Percentiles rank a stretch among this genome's conserved stretches.
These are phyloP conservation scores for Massarina eburnea DNA, from an alignment of 2,329 filamentous ascomycete genomes.

Conservation along the genomic window DNA sequence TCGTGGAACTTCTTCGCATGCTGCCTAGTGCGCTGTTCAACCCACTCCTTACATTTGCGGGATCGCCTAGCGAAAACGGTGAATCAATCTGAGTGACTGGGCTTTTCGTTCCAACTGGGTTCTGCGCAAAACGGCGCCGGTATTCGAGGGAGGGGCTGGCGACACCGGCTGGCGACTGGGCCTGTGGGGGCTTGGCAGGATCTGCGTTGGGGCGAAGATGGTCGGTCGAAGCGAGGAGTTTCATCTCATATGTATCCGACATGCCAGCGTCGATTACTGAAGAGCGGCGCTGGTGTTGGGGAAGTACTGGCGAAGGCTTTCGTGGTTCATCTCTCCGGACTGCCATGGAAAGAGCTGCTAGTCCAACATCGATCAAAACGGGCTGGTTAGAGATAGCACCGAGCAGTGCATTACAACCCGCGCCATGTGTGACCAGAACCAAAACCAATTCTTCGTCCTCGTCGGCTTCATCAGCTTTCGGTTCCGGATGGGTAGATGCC, in stretches of 20 bases:
- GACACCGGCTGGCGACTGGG: conserved; percentile 33
- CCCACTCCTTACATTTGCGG: conserved; percentile 20
- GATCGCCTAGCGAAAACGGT: conserved; percentile 31
- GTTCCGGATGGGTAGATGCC: conserved; percentile 29
- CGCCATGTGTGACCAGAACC: conserved; percentile 88
- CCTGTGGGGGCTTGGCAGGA: conserved; percentile 36
- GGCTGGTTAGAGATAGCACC: conserved; percentile 90
- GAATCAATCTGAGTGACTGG: conserved; percentile 32
- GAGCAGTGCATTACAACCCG: conserved; percentile 93
- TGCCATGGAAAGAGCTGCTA: conserved; percentile 90
- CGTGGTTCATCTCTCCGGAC: conserved; percentile 31
- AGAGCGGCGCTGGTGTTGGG: conserved; percentile 34
- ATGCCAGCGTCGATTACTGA: conserved; percentile 48
- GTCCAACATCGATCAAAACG: conserved; percentile 83
- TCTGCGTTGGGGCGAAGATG: conserved; percentile 62
- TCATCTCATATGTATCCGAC: conserved; percentile 70
- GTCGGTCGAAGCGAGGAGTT: conserved; percentile 72
- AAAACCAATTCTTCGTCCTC: conserved; percentile 72
- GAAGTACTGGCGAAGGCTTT: conserved; percentile 22
- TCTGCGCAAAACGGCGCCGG: conserved; percentile 21
- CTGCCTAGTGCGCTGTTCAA: conserved; percentile 44
- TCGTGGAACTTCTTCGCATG: conserved; percentile 43
- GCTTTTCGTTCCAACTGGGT: conserved; percentile 23
- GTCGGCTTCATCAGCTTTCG: conserved; percentile 45
- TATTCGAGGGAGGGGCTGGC: conserved; percentile 32